phyloP scores from a whole-genome alignment of 202 grass and related monocot species.

The Zoysia matrella region DNA sequence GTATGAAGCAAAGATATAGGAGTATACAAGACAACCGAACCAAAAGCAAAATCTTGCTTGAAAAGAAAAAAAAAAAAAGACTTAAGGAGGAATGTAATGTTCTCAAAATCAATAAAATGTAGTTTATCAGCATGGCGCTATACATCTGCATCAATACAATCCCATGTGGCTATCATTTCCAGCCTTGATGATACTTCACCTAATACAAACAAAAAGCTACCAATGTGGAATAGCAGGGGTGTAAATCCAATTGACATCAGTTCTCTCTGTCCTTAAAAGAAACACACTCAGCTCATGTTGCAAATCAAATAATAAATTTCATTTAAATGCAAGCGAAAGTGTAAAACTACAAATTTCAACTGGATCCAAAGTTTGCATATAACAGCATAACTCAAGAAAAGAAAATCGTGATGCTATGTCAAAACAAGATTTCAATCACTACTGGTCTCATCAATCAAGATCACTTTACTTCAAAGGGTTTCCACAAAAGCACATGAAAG shows the following conservation, averaged over 20 bases:
- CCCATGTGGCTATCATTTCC: too few species aligned
- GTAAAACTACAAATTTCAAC: background rate
- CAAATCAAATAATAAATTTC: background rate
- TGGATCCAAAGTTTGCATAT: background rate
- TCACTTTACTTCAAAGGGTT: background rate
- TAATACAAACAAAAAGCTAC: background rate
- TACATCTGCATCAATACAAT: too few species aligned
- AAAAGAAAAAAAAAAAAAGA: background rate
- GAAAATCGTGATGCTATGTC: background rate
- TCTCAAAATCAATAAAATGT: too few species aligned
- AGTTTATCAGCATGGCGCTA: too few species aligned
- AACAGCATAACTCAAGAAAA: background rate
- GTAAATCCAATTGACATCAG: background rate
- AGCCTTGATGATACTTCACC: background rate
- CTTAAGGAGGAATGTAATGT: too few species aligned
- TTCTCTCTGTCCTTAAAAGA: background rate
- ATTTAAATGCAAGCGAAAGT: background rate
- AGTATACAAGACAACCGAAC: background rate
- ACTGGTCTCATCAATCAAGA: background rate
- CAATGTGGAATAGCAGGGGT: background rate
- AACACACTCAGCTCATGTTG: conserved; percentile 8
- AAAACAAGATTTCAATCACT: too few species aligned
- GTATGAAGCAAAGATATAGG: background rate
- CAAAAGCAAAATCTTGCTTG: background rate
- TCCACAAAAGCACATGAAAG: background rate